phyloP scores from a whole-genome alignment of 2,329 filamentous ascomycete genomes.

The Colletotrichum sp. region DNA sequence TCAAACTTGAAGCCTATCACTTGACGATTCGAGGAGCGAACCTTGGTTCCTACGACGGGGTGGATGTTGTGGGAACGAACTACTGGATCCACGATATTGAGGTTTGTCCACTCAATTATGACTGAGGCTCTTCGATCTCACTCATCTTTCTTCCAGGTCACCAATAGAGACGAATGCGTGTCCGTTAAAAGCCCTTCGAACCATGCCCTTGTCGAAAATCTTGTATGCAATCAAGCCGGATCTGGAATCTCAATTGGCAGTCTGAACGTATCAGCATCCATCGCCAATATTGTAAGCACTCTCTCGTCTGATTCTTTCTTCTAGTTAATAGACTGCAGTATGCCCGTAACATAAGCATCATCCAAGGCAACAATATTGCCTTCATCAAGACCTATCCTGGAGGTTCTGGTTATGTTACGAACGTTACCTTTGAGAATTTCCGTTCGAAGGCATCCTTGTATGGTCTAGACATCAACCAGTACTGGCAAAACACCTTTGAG shows the following conservation, averaged over 20 bases:
- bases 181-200: not conserved
- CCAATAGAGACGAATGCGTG: not conserved
- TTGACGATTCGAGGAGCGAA: not conserved
- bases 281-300: not conserved
- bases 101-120: fast-evolving
- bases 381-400: not conserved
- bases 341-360: not conserved
- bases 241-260: not conserved
- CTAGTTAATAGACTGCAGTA: not conserved
- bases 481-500: not conserved
- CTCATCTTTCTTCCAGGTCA: not conserved
- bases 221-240: not conserved
- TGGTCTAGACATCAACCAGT: not conserved
- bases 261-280: not conserved
- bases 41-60: not conserved
- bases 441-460: not conserved
- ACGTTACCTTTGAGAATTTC: not conserved
- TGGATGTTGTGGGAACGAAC: not conserved
- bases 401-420: not conserved
- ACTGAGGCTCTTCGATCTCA: fast-evolving
- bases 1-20: not conserved
- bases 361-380: not conserved
- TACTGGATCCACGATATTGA: not conserved
- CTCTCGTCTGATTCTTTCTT: fast-evolving
- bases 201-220: not conserved